These are phyloP conservation scores for Alternaria incomplexa DNA, from an alignment of 2,329 filamentous ascomycete genomes.

Conservation along the genomic window DNA sequence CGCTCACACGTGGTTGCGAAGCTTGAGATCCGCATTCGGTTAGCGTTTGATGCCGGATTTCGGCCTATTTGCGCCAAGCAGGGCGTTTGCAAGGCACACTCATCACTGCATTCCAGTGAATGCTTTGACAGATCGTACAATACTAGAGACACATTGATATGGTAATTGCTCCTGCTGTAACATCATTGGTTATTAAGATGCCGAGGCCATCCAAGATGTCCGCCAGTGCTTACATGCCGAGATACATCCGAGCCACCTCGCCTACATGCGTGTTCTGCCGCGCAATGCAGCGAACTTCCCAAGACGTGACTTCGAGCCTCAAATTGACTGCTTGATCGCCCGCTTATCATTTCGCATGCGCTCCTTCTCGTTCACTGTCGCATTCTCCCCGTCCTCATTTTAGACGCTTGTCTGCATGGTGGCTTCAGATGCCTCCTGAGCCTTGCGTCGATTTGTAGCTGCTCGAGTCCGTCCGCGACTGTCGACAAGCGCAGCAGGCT, in stretches of 20 bases:
- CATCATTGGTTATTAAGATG: not conserved
- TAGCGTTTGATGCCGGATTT: conserved; percentile 3
- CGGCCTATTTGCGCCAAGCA: not conserved
- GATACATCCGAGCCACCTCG: not conserved
- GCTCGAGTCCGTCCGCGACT: conserved; percentile 8
- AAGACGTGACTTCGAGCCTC: not conserved
- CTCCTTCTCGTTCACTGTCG: not conserved
- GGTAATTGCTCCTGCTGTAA: not conserved
- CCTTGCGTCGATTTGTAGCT: conserved; percentile 4
- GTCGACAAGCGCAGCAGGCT: not conserved
- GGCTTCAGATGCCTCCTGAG: not conserved
- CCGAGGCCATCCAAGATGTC: not conserved
- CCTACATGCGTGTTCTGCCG: not conserved
- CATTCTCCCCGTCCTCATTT: not conserved
- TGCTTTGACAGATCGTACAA: not conserved
- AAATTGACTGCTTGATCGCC: not conserved
- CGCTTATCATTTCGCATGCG: not conserved
- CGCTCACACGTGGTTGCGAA: conserved; percentile 7
- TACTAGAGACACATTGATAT: not conserved
- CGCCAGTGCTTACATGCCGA: not conserved
- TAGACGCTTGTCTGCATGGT: not conserved
- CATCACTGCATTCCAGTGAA: not conserved
- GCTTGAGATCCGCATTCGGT: not conserved
- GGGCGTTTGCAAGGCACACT: not conserved
- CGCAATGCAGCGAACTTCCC: not conserved